These are phyloP conservation scores for Euphorbia corollata DNA, from an alignment of 441 rosid species.

Conservation along the genomic window DNA sequence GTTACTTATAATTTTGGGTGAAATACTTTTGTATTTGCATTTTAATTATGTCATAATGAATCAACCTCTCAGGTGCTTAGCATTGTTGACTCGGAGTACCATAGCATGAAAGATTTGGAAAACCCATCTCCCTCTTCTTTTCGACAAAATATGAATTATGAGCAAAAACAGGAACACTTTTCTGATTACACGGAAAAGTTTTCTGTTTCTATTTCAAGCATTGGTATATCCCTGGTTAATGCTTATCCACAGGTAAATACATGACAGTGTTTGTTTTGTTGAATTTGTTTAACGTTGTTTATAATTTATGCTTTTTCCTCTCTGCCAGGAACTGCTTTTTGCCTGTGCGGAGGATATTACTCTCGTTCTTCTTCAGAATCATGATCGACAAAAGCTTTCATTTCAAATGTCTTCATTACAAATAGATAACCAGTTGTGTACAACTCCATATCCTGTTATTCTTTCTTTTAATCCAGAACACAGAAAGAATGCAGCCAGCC, in stretches of 20 bases:
- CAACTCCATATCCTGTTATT: slow-evolving; percentile 75
- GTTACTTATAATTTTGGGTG: slow-evolving; percentile 17
- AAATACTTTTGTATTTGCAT: slow-evolving; percentile 17
- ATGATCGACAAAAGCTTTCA: slow-evolving; percentile 73
- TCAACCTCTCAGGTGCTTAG: slow-evolving; percentile 59
- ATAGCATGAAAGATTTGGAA: slow-evolving; percentile 45
- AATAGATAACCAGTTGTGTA: slow-evolving; percentile 73
- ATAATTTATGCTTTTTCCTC: slow-evolving; percentile 16
- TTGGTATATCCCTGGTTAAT: slow-evolving; percentile 77
- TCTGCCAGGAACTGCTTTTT: slow-evolving; percentile 78
- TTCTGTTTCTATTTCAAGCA: slow-evolving; percentile 52
- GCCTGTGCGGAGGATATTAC: slow-evolving; percentile 68
- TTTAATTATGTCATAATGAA: slow-evolving; percentile 18
- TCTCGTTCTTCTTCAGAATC: slow-evolving; percentile 60
- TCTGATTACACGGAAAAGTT: slow-evolving; percentile 60
- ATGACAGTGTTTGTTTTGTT: slow-evolving; percentile 2
- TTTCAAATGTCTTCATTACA: slow-evolving; percentile 71
- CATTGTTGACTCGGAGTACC: slow-evolving; percentile 77
- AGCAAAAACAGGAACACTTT: slow-evolving; percentile 42
- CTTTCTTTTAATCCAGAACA: slow-evolving; percentile 64
- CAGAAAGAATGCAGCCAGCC: slow-evolving; percentile 40
- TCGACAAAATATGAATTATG: slow-evolving; percentile 42
- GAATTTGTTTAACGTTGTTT: slow-evolving; percentile 8
- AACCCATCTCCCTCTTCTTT: slow-evolving; percentile 30
- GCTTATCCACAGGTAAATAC: slow-evolving; percentile 71